Evolutionary conservation across 2,329 filamentous ascomycete genomes (phyloP), one percentile per base, ranked within the genome.

Genomic region (Calycina herbarum): DNA sequence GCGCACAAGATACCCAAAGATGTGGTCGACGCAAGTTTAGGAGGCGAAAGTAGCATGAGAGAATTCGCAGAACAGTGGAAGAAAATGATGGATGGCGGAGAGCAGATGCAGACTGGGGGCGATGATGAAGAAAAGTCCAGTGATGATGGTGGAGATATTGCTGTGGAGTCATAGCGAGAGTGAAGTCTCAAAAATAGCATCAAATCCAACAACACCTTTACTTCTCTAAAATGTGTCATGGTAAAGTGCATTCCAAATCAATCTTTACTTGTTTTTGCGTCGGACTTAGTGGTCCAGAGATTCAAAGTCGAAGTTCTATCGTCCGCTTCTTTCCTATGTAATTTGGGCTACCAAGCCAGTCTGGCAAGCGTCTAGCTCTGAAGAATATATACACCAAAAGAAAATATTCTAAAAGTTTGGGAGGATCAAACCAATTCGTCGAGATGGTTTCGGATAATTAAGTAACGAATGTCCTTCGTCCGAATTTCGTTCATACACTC

Each of bases 1-100:
- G 94, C 95, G 2, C 94, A 98, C 76, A 99, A 98, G 79, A 80
- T 99, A 72, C 95, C 95, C 0, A 93, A 89, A 77, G 95, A 99
- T 72, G 93, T 98, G 1, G 94, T 97, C 1, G 87, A 90, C 71
- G 88, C 88, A 24, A 85, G 86, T 70, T 73, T 85, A 70, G 84
- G 84, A 0, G 90, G 91, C 3, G 87, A 91, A 64, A 91, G 90
- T 2, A 90, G 90, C 0, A 84, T 98, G 80, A 84, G 89, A 67
- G 93, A 96, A 78, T 94, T 95, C 79, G 87, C 91, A 67, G 83
- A 84, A 70, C 85, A 89, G 74, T 94, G 91, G 92, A 88, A 87
- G 74, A 83, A 89, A 51, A 82, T 85, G 64, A 75, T 81, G 68
- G 76, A 79, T 67, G 78, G 80, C 35, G 79, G 80, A 65, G 69